phyloP scores from a whole-genome alignment of 352 stramenopile genomes.

The Globisporangium nagaii region DNA sequence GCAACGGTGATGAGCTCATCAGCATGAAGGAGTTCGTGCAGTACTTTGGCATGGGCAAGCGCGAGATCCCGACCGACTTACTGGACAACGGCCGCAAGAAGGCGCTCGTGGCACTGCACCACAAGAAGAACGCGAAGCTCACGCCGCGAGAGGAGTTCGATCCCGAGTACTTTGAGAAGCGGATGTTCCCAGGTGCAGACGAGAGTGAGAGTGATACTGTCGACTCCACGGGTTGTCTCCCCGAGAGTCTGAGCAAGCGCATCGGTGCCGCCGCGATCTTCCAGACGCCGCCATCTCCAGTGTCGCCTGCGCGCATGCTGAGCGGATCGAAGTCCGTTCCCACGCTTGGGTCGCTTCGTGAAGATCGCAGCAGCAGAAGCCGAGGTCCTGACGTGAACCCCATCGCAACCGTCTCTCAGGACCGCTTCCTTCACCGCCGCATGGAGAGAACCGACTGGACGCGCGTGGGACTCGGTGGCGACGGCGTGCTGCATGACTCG shows the following conservation, averaged over 20 bases:
- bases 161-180: slow-evolving; percentile 22
- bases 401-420: slow-evolving; percentile 30
- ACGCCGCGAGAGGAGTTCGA: slow-evolving; percentile 51
- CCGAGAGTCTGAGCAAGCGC: slow-evolving; percentile 43
- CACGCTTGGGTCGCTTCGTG: slow-evolving; percentile 17
- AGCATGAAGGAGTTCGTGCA: slow-evolving; percentile 80
- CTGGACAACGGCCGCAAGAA: slow-evolving; percentile 62
- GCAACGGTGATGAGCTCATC: slow-evolving; percentile 62
- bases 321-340: slow-evolving; percentile 16
- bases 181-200: neutral
- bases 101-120: slow-evolving; percentile 45
- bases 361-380: slow-evolving; percentile 2
- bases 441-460: slow-evolving; percentile 68
- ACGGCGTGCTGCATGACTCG: slow-evolving; percentile 41
- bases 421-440: slow-evolving; percentile 53
- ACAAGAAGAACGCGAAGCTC: slow-evolving; percentile 37
- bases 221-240: slow-evolving; percentile 33
- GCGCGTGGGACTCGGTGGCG: slow-evolving; percentile 64
- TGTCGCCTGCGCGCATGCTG: neutral
- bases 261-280: slow-evolving; percentile 33
- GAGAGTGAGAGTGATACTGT: neutral
- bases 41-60: slow-evolving; percentile 66
- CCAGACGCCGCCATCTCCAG: slow-evolving; percentile 12
- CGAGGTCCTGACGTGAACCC: slow-evolving; percentile 18
- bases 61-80: slow-evolving; percentile 52